Evolutionary conservation across 768 basidiomycete species (phyloP), one percentile per base, ranked within the genome.

Genomic region (Leccinum truebloodii): DNA sequence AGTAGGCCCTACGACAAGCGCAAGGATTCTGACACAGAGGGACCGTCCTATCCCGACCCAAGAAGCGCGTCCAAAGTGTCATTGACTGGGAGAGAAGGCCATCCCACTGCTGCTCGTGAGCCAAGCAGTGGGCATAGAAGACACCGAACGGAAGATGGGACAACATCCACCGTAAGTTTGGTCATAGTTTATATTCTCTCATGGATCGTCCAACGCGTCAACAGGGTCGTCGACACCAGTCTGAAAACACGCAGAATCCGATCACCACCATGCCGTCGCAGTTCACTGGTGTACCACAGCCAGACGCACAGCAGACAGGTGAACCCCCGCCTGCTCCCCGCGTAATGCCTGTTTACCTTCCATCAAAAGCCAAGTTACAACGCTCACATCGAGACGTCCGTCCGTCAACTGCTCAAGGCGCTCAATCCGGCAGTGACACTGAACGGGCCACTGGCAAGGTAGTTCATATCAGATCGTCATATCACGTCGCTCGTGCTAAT

Each of bases 121-220:
- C 48, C 65, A 54, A 32, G 37, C 52, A 66, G 16, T 14, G 56
- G 67, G 44, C 73, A 77, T 59, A 76, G 71, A 59, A 76, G 75
- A 30, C 65, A 75, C 60, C 73, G 75, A 48, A 71, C 73, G 14
- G 79, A 80, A 35, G 79, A 78, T 54, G 74, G 69, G 39, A 69
- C 64, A 8, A 22, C 66, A 34, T 62, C 69, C 59, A 59, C 67
- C 14, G 73, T 74, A 61, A 60, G 71, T 59, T 55, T 22, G 3
- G 9, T 22, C 34, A n/a, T 46, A 34, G 5, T 60, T 67, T 74
- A 67, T 71, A 64, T 56, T 13, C 37, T 32, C 44, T 35, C 61
- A 7, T 20, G 8, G 18, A 57, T 68, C 51, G 67, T 58, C 57
- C 58, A 48, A 50, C 57, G 52, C 58, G 28, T 62, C 54, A 56